Percentiles rank a stretch among this genome's conserved stretches.
phyloP scores from a whole-genome alignment of 257 asterid species.

The Nicotiana noctiflora region DNA sequence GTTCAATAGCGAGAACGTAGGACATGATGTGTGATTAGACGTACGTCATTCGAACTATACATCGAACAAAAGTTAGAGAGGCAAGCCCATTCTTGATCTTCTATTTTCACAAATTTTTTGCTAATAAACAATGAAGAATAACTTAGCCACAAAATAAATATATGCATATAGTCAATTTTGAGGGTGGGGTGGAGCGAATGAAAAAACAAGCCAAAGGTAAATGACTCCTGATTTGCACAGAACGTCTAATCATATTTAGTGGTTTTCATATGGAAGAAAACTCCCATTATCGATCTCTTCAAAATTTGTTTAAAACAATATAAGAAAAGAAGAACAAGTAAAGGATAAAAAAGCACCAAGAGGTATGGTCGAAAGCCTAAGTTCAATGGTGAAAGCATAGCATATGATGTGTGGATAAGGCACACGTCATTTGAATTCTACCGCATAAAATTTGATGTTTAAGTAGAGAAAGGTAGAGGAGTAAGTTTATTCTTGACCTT shows the following conservation, averaged over 20 bases:
- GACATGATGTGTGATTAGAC: rapidly evolving
- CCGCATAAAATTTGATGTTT: not conserved
- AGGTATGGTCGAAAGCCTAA: not conserved
- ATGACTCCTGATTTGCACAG: not conserved
- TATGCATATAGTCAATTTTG: too few relatives aligned
- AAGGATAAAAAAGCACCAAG: not conserved
- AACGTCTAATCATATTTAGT: not conserved
- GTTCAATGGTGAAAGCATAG: rapidly evolving
- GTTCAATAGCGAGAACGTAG: rapidly evolving
- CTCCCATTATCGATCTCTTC: not conserved
- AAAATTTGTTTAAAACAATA: not conserved
- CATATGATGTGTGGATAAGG: rapidly evolving
- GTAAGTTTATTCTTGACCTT: not conserved
- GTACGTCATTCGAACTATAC: rapidly evolving
- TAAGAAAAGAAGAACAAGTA: not conserved
- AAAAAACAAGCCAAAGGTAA: not conserved
- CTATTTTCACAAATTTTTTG: not conserved
- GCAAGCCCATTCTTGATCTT: not conserved
- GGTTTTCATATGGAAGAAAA: not conserved
- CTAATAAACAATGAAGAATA: not conserved
- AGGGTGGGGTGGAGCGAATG: too few relatives aligned
- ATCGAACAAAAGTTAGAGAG: not conserved
- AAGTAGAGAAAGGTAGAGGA: too few relatives aligned
- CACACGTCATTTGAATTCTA: rapidly evolving
- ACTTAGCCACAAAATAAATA: not conserved